Conservation (phyloP, 2,329 filamentous ascomycete genomes). For the Botrytis medusae region DNA sequence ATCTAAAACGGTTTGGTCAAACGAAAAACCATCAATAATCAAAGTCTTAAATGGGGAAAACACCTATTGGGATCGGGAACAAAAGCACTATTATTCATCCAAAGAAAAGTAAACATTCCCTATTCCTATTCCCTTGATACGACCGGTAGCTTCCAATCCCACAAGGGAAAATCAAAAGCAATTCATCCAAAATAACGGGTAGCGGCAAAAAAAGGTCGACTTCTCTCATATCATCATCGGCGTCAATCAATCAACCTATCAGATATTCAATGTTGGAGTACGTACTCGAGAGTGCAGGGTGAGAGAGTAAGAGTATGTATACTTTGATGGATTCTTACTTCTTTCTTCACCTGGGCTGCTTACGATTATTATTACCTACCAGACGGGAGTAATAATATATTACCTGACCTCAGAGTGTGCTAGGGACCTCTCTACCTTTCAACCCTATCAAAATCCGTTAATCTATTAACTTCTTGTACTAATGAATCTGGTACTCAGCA, state of each 20-base stretch:
- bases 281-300: not conserved
- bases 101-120: not conserved
- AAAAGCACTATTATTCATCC: not conserved
- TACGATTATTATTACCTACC: not conserved
- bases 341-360: not conserved
- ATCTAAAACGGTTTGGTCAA: too few species aligned
- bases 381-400: too few species aligned
- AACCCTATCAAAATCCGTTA: not conserved
- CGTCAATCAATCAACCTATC: not conserved
- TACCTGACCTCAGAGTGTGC: too few species aligned
- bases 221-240: not conserved
- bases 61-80: not conserved
- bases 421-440: not conserved
- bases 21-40: slow-evolving; percentile 1
- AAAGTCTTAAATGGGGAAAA: not conserved
- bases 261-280: too few species aligned
- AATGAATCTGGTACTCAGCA: too few species aligned
- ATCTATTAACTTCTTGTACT: not conserved
- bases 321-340: not conserved
- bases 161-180: not conserved
- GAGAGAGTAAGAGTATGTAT: rapidly evolving
- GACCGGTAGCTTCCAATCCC: not conserved
- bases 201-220: not conserved
- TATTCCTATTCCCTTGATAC: not conserved
- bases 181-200: not conserved